Evolutionary conservation across 129 eudicot species (phyloP), one percentile per base, ranked within the genome.

Genomic region (Tagetes erecta): DNA sequence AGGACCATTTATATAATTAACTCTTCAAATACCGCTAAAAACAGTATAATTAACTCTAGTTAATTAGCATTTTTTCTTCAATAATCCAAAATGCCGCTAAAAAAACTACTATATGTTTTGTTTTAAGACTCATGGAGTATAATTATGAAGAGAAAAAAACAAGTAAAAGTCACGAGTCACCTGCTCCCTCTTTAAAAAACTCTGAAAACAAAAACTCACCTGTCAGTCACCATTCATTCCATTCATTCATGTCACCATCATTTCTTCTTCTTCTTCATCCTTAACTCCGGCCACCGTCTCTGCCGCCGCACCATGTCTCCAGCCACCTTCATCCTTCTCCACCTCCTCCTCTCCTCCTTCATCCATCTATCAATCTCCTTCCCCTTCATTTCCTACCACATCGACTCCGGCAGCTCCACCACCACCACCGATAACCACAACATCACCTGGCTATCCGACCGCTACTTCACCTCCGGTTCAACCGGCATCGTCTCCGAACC

Each of bases 381-480:
- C 70, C 86, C 88, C 34, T 91, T 73, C 53, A 81, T 59, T 8
- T 80, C 83, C 4, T 75, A 84, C 70, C 91, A 91, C 86, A 87
- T 95, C n/a, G 97, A 95, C 78, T 86, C 96, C 79, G 99, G 99
- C 67, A 83, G 94, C 68, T 70, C 84, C 39, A 81, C 85, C 65
- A 78, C 84, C 70, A 65, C 86, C 75, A 86, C 86, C 72, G 99
- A 95, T 64, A 74, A 76, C 4, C 84, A 85, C 88, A 75, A 76
- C 81, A 87, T 90, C 6, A 79, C 84, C 14, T 95, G 99, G 99
- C 85, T 95, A 40, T 85, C 99, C 47, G 99, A 95, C 86, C 88
- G 90, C 3, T 95, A n/a, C 83, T 91, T 72, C 86, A 83, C 99
- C 70, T 85, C 92, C 80, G 99, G 99, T 50, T 64, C 86, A 36